phyloP scores from a whole-genome alignment of 371 early-diverging fungal species.

The Mortierella sp. region DNA sequence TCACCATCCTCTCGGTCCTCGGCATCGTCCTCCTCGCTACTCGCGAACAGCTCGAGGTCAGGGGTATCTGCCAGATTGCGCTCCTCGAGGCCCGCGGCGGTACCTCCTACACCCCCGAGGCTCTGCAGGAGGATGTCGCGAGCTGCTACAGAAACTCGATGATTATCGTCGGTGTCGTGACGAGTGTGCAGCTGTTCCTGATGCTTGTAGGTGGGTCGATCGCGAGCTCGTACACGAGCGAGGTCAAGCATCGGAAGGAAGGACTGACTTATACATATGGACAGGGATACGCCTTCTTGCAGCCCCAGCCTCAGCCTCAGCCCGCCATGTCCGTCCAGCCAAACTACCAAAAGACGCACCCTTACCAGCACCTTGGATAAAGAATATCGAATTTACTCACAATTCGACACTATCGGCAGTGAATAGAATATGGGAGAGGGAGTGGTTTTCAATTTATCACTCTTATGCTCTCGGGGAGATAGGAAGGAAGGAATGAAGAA shows the following conservation, averaged over 20 bases:
- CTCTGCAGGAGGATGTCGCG: conserved; percentile 20
- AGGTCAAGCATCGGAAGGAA: conserved; percentile 32
- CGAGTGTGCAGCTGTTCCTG: conserved; percentile 21
- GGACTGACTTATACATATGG: conserved; percentile 26
- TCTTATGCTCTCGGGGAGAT: neutral
- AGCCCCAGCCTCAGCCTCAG: conserved; percentile 20
- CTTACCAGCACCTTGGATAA: conserved; percentile 30
- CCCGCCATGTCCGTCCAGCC: neutral
- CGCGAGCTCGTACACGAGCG: conserved; percentile 43
- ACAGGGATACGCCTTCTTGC: conserved; percentile 24
- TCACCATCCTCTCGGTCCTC: conserved; percentile 20
- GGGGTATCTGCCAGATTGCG: conserved; percentile 10
- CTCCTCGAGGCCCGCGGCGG: neutral
- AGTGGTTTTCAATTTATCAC: neutral
- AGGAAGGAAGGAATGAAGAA: neutral
- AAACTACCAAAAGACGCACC: conserved; percentile 23
- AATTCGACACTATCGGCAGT: too few species aligned
- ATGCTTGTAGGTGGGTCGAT: conserved; percentile 44
- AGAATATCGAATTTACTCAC: too few species aligned
- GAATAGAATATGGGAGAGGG: neutral
- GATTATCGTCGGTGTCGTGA: conserved; percentile 15
- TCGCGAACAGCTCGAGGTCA: conserved; percentile 23
- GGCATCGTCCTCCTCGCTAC: conserved; percentile 32
- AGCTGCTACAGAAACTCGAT: conserved; percentile 19
- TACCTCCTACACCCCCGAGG: neutral